These are phyloP conservation scores for Diaporthe longicolla DNA, from an alignment of 2,329 filamentous ascomycete genomes.

Conservation along the genomic window DNA sequence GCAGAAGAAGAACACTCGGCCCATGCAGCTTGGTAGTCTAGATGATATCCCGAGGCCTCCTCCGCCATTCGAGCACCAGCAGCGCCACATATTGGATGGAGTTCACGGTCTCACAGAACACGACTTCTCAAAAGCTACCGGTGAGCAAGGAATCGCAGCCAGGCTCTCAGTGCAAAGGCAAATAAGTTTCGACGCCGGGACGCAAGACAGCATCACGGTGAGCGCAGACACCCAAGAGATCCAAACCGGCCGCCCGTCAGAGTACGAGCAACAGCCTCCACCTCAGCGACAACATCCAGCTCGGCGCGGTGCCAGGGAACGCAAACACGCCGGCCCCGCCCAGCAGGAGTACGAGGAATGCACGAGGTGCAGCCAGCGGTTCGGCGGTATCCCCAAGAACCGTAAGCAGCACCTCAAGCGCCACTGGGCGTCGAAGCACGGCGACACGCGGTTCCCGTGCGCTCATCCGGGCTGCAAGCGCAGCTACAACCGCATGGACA, in stretches of 20 bases:
- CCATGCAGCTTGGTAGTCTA: too few relatives aligned
- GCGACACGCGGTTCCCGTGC: not conserved
- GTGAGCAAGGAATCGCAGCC: not conserved
- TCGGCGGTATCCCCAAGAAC: constrained; percentile 12
- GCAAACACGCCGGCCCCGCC: not conserved
- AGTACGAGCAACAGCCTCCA: not conserved
- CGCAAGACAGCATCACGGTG: constrained; percentile 18
- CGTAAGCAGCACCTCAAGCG: constrained; percentile 32
- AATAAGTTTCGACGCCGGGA: not conserved
- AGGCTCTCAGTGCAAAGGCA: not conserved
- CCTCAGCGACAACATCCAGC: not conserved
- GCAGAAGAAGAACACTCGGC: constrained; percentile 2
- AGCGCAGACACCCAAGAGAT: too few relatives aligned
- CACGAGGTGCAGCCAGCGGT: constrained; percentile 3
- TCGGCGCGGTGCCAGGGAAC: not conserved
- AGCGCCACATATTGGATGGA: not conserved
- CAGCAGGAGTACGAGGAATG: constrained; percentile 1
- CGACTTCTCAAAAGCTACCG: not conserved
- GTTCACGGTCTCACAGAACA: not conserved
- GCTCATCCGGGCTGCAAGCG: not conserved
- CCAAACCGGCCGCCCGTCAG: not conserved
- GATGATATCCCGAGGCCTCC: not conserved
- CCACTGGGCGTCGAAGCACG: constrained; percentile 5
- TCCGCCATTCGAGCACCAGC: not conserved
- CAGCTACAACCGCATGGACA: constrained; percentile 31